Evolutionary conservation across 257 asterid species (phyloP).

Genomic region (Haberlea rhodopensis): DNA sequence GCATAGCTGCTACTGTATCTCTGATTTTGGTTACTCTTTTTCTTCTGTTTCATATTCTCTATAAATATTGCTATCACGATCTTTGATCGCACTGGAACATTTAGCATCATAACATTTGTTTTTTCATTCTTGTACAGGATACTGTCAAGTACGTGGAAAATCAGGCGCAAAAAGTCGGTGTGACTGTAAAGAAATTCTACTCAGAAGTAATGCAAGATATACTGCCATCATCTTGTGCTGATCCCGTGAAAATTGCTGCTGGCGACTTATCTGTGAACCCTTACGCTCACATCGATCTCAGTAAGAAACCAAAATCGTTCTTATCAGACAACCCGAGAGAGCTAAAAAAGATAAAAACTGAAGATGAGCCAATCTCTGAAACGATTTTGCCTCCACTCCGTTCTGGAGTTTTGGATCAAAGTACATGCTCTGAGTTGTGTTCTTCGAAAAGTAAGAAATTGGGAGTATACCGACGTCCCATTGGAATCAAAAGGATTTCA

Average conservation of each 20-base stretch:
- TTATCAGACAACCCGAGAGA: constrained; percentile 30
- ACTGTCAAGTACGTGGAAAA: constrained; percentile 69
- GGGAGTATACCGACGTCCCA: constrained; percentile 46
- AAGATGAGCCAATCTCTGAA: constrained; percentile 41
- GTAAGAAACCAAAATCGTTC: constrained; percentile 39
- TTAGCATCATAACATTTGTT: background rate
- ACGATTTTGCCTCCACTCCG: constrained; percentile 20
- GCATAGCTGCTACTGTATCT: background rate
- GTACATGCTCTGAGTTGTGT: constrained; percentile 23
- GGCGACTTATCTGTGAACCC: constrained; percentile 52
- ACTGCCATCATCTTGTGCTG: constrained; percentile 40
- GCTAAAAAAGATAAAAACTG: constrained; percentile 29
- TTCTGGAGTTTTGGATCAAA: constrained; percentile 29
- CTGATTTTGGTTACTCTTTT: background rate
- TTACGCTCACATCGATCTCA: constrained; percentile 35
- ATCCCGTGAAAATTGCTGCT: constrained; percentile 50
- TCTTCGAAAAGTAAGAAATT: constrained; percentile 36
- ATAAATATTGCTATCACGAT: background rate
- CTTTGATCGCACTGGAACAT: background rate
- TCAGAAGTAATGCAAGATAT: constrained; percentile 76
- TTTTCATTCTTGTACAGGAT: constrained; percentile 43
- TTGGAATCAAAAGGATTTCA: constrained; percentile 49
- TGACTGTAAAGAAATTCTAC: constrained; percentile 66
- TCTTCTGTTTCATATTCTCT: background rate
- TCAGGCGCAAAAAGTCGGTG: constrained; percentile 74